Conservation (phyloP, 208 protist species). For the Endotrypanum monterogeii region DNA sequence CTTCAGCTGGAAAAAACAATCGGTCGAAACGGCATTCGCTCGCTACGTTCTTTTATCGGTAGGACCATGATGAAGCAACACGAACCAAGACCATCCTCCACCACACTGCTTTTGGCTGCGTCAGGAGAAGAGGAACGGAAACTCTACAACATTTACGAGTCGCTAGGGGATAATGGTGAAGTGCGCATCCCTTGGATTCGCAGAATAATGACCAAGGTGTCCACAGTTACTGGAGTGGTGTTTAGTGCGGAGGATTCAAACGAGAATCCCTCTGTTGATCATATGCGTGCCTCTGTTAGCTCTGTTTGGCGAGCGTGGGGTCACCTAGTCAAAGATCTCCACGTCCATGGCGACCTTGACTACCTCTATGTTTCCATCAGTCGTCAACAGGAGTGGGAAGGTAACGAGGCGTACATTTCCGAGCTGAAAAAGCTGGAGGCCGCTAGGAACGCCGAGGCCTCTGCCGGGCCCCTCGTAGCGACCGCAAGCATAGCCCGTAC, state of each 20-base stretch:
- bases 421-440: conserved; percentile 47
- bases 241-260: conserved; percentile 40
- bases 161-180: conserved; percentile 11
- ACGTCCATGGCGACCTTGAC: conserved; percentile 83
- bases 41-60: conserved; percentile 77
- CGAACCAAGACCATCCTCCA: conserved; percentile 61
- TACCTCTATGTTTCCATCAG: conserved; percentile 77
- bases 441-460: conserved; percentile 4
- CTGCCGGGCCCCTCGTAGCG: conserved; percentile 1
- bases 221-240: conserved; percentile 49
- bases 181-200: conserved; percentile 69
- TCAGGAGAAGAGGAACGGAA: conserved; percentile 31
- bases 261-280: conserved; percentile 28
- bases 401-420: conserved; percentile 52
- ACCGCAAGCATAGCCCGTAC: conserved; percentile 7
- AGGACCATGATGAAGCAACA: conserved; percentile 77
- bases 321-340: conserved; percentile 85
- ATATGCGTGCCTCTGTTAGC: conserved; percentile 61
- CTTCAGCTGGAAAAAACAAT: conserved; percentile 65
- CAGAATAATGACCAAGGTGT: conserved; percentile 46
- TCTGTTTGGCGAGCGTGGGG: conserved; percentile 85
- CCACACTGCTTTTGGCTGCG: conserved; percentile 66
- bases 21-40: conserved; percentile 58
- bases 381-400: conserved; percentile 52
- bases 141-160: conserved; percentile 35